phyloP scores from a whole-genome alignment of 495 filamentous ascomycete species.

The Glutinoglossum americanum region DNA sequence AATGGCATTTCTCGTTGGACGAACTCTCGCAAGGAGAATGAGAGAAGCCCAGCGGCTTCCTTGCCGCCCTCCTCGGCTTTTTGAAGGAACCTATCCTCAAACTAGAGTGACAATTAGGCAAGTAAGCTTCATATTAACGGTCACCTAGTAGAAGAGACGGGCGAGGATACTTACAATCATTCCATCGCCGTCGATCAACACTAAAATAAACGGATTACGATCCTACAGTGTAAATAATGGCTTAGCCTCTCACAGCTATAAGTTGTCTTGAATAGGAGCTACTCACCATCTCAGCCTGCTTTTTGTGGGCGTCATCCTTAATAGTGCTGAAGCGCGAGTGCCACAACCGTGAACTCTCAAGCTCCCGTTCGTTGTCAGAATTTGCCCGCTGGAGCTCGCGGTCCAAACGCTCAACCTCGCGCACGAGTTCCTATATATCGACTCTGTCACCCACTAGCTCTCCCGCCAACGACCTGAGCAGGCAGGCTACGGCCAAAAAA shows the following conservation, averaged over 20 bases:
- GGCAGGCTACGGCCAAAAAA: no score
- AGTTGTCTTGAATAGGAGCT: background rate
- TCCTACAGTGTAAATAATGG: conserved; percentile 29
- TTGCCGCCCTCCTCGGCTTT: conserved; percentile 49
- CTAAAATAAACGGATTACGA: conserved; percentile 50
- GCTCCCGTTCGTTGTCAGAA: background rate
- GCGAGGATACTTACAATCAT: conserved; percentile 33
- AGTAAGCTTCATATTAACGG: background rate
- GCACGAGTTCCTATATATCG: background rate
- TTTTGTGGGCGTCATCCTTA: background rate
- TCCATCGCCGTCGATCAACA: conserved; percentile 60
- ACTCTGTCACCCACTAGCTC: background rate
- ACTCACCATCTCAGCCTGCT: conserved; percentile 8
- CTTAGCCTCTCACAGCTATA: no score
- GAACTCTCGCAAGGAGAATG: conserved; percentile 22
- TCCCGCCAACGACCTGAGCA: no score
- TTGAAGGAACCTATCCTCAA: conserved; percentile 40
- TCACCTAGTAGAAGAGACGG: background rate
- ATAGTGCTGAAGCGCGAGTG: background rate
- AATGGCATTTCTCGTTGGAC: background rate
- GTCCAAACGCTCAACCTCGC: background rate
- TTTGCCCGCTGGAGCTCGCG: background rate
- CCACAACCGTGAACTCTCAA: background rate
- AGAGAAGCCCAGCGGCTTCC: conserved; percentile 40
- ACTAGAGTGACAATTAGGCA: conserved; percentile 20